A percentile compares a stretch with the other conserved stretches of the same genome.
Conservation (phyloP, 805 yeast genomes). For the Saturnispora halmiae region DNA sequence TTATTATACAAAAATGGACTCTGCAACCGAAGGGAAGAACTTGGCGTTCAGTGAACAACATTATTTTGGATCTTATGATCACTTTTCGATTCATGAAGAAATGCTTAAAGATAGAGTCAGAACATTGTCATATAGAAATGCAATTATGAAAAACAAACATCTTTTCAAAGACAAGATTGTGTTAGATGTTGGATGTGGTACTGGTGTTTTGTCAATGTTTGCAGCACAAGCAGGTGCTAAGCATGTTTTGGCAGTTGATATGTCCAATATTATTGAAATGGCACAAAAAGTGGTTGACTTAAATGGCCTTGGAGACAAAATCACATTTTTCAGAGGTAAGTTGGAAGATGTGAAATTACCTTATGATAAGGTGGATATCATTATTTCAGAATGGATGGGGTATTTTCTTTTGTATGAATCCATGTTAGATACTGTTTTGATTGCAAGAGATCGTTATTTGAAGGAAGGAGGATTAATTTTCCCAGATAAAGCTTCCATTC, state of each 20-base stretch:
- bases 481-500: constrained; percentile 89
- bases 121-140: constrained; percentile 84
- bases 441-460: constrained; percentile 86
- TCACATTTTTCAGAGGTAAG: constrained; percentile 84
- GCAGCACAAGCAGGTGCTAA: constrained; percentile 99
- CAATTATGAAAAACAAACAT: constrained; percentile 82
- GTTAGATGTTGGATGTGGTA: constrained; percentile 97
- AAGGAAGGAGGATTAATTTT: constrained; percentile 80
- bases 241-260: constrained; percentile 94
- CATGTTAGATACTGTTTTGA: constrained; percentile 92
- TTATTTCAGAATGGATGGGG: constrained; percentile 99
- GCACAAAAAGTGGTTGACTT: constrained; percentile 80
- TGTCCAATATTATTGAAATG: constrained; percentile 93
- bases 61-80: constrained; percentile 92
- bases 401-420: constrained; percentile 92
- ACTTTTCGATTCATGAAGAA: constrained; percentile 96
- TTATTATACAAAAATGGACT: constrained; percentile 18
- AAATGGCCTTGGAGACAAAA: constrained; percentile 79
- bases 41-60: constrained; percentile 78
- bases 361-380: constrained; percentile 82
- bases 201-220: constrained; percentile 95
- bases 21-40: constrained; percentile 60
- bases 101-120: constrained; percentile 95
- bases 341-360: constrained; percentile 89
- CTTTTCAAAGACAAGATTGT: constrained; percentile 89